Conservation (phyloP, 208 protist genomes). For the Wallacemonas rigidus region DNA sequence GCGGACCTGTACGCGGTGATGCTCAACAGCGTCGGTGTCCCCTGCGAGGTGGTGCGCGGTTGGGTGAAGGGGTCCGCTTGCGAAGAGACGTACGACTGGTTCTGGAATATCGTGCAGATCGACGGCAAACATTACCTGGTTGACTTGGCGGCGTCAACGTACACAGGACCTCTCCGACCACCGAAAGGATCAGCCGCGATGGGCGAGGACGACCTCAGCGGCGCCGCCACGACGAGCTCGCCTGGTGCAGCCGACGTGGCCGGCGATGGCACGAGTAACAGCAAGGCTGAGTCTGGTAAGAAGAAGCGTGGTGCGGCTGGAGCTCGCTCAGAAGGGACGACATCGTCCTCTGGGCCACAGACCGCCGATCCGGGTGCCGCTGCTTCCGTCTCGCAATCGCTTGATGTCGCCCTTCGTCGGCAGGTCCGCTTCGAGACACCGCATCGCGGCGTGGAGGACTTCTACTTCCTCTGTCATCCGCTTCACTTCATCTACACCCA, state of each 20-base stretch:
- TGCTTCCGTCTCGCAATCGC: not conserved
- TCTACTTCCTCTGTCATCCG: conserved; percentile 80
- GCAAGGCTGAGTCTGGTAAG: not conserved
- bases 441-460: conserved; percentile 37
- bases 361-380: conserved; percentile 3
- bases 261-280: conserved; percentile 1
- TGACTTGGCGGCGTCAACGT: conserved; percentile 53
- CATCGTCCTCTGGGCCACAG: conserved; percentile 7
- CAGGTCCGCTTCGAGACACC: conserved; percentile 13
- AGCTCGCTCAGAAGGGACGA: not conserved
- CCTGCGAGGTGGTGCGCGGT: conserved; percentile 56
- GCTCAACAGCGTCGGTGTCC: conserved; percentile 42
- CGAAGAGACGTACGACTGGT: conserved; percentile 63
- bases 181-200: not conserved
- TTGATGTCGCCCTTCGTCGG: conserved; percentile 6
- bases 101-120: conserved; percentile 73
- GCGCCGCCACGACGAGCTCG: not conserved
- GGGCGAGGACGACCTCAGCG: not conserved
- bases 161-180: conserved; percentile 34
- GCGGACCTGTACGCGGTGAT: conserved; percentile 67
- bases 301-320: not conserved
- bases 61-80: conserved; percentile 49
- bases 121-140: conserved; percentile 55
- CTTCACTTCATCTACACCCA: conserved; percentile 63
- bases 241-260: not conserved